These are phyloP conservation scores for Ceratocystis cacaofunesta DNA, from an alignment of 2,329 filamentous ascomycete genomes.

Conservation along the genomic window DNA sequence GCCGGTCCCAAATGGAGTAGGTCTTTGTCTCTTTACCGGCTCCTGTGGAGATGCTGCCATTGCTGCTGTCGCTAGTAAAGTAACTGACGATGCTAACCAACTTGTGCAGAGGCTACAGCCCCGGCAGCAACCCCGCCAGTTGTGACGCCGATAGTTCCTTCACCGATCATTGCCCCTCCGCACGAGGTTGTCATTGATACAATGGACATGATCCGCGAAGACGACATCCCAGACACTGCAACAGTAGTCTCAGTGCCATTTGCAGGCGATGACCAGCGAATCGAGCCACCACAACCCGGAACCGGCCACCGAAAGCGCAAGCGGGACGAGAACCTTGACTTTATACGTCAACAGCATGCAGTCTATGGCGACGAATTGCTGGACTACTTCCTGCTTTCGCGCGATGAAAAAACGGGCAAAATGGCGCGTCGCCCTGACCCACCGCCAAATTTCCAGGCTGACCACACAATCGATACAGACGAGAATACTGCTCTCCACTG, in stretches of 20 bases:
- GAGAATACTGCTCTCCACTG: conserved; percentile 89
- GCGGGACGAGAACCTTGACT: conserved; percentile 42
- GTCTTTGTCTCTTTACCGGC: neutral
- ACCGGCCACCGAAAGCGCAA: conserved; percentile 51
- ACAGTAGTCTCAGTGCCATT: conserved; percentile 75
- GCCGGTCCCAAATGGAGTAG: conserved; percentile 44
- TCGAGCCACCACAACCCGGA: conserved; percentile 38
- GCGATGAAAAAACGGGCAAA: conserved; percentile 47
- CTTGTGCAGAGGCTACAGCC: neutral
- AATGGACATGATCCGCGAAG: conserved; percentile 35
- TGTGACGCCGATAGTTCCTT: neutral
- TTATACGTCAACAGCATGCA: conserved; percentile 69
- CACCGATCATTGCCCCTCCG: conserved; percentile 11
- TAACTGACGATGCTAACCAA: neutral
- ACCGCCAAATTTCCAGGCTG: conserved; percentile 71
- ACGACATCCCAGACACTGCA: conserved; percentile 69
- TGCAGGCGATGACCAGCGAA: conserved; percentile 67
- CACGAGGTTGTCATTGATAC: conserved; percentile 18
- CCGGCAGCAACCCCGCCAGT: conserved; percentile 23
- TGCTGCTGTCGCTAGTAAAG: neutral
- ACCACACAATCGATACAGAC: conserved; percentile 86
- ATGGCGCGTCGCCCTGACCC: conserved; percentile 60
- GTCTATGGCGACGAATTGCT: conserved; percentile 85
- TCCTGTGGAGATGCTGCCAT: neutral
- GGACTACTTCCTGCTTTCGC: conserved; percentile 86